Base-by-base conservation (phyloP, 1,284 basidiomycete species). In the Bjerkandera adusta region DNA sequence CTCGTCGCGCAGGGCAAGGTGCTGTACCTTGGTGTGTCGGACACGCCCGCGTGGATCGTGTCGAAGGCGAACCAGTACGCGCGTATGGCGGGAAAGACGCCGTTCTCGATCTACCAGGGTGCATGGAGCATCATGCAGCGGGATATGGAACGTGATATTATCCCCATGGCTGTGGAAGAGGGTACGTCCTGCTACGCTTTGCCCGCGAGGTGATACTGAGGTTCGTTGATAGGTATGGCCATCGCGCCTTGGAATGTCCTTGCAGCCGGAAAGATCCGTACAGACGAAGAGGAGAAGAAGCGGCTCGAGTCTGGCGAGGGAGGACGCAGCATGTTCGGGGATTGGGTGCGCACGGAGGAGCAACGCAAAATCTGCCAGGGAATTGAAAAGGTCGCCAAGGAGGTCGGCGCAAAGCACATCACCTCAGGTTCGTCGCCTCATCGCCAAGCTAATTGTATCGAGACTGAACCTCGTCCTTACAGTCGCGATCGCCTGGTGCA, bases 101-200 rank as follows among this genome's bases (percentile, higher is more conserved):
- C 71, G 5, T 83, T 83, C 52, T 68, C 72, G 32, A 65, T 83
- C 46, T 83, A 79, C 58, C 77, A 82, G 59, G 81, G 78, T 18
- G 54, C 57, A 8, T 83, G 75, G 74, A 76, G 69, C 52, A 64
- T 81, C 39, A 59, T 72, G 45, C 53, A 64, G 33, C 68, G 78
- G 36, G 76, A 76, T 48, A 66, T 81, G 45, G 80, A 82, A 63
- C 68, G 77, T 10, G 79, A 83, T 13, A 75, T 83, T 52, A 70
- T 84, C 40, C 79, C 79, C 5, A 81, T 83, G 79, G 50, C 33
- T 33, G 47, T 41, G 18, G 30, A 37, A 11, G 57, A 57, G 33
- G 53, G 54, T 45, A n/a, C 21, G 32, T 20, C 21, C 21, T 20
- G n/a, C 15, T 5, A 15, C 27, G 16, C 12, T 26, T 30, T 8